Evolutionary conservation across 2,329 filamentous ascomycete species (phyloP), one percentile per base, ranked within the genome.

Genomic region (Stenocarpella maydis): DNA sequence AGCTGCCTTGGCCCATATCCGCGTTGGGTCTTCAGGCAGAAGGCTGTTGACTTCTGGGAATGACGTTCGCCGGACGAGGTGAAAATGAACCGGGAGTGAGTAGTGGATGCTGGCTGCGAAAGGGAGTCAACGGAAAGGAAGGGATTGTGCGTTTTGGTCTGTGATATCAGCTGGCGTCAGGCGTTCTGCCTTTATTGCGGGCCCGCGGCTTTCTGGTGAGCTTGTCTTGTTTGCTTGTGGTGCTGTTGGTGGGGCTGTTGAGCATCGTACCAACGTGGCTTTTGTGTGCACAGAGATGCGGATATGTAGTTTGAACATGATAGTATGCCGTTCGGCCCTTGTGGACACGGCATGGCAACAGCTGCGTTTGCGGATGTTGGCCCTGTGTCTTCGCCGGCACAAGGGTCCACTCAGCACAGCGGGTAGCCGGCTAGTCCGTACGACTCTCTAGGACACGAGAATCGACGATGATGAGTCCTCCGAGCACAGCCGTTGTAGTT

Each of bases 1-100:
- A 34, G 63, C 70, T 65, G 70, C 70, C 24, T 21, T 67, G 41
- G 64, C 68, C 39, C 70, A 70, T 54, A 71, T 71, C 4, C 61
- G 69, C 9, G 34, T 37, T 28, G 67, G 61, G n/a, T 15, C 61
- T 15, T 43, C 61, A 55, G 61, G 39, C 39, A 47, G 45, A 19
- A 49, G 10, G 41, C 50, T 54, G n/a, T 34, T 52, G 64, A 49
- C 41, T 26, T 31, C 28, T 49, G 28, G n/a, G 28, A 37, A 39
- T 34, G 39, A 47, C 24, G 63, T 10, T 21, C 41, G 58, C 26
- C 58, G 34, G 9, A 21, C 28, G 26, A 58, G 37, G n/a, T 39
- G 9, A 47, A 31, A 37, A 21, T 26, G 8, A 15, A 34, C 26
- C 6, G 26, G 14, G 28, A 26, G 9, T 4, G 19, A 24, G 34